Conservation (phyloP, 2,329 filamentous ascomycete genomes). For the Diaporthe destruens region DNA sequence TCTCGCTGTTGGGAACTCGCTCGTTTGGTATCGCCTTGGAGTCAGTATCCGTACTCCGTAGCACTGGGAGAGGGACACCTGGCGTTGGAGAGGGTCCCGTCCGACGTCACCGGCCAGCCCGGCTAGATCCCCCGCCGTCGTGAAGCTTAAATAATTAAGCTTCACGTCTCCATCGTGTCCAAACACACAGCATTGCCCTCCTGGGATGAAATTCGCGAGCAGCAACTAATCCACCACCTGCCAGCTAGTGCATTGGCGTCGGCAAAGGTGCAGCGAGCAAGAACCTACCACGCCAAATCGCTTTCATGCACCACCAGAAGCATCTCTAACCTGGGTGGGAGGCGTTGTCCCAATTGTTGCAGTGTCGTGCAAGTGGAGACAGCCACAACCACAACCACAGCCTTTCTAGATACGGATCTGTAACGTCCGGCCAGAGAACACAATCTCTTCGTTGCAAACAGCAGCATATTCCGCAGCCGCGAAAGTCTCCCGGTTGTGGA, state of each 20-base stretch:
- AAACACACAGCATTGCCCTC: not conserved
- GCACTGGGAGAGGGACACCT: not conserved
- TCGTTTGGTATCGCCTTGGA: not conserved
- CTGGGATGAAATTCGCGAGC: not conserved
- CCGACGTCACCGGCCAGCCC: conserved; percentile 15
- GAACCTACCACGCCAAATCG: not conserved
- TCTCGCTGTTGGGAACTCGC: not conserved
- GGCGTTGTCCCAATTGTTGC: not conserved
- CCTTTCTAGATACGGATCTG: not conserved
- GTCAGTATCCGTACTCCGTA: not conserved
- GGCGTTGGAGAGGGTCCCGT: conserved; percentile 5
- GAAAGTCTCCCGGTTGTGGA: not conserved
- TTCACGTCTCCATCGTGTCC: conserved; percentile 10
- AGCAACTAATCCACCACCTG: not conserved
- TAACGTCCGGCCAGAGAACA: not conserved
- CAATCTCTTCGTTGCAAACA: not conserved
- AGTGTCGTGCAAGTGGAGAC: not conserved
- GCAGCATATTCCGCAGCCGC: no score
- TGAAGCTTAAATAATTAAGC: conserved; percentile 31
- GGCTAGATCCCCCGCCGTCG: conserved; percentile 14
- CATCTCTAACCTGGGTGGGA: not conserved
- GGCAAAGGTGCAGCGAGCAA: not conserved
- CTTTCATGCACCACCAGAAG: not conserved
- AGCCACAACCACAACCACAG: not conserved
- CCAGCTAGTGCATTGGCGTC: not conserved